Conservation (phyloP, 441 rosid species). For the Populus hybrid region DNA sequence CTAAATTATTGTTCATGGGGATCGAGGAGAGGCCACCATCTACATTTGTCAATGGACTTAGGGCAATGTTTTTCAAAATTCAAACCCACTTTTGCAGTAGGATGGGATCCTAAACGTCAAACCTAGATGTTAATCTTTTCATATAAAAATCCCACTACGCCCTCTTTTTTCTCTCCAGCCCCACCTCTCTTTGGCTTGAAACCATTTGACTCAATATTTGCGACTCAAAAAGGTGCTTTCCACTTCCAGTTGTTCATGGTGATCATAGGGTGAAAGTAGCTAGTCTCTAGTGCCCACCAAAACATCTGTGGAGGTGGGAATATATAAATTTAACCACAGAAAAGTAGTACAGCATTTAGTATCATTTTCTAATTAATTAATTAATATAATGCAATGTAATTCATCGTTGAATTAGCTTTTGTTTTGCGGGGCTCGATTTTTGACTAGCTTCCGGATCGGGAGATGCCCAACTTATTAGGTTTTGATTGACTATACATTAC, state of each 20-base stretch:
- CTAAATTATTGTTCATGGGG: background rate
- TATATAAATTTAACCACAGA: background rate
- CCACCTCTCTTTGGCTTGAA: background rate
- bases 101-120: background rate
- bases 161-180: background rate
- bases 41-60: background rate
- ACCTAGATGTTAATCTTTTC: background rate
- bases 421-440: background rate
- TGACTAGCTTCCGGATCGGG: background rate
- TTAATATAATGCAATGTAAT: background rate
- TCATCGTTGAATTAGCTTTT: background rate
- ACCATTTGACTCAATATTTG: background rate
- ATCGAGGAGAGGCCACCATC: background rate
- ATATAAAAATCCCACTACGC: background rate
- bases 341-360: background rate
- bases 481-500: background rate
- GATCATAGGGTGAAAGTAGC: background rate
- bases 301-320: background rate
- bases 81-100: background rate
- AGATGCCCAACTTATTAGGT: background rate
- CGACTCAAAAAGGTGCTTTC: background rate
- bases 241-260: background rate
- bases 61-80: background rate
- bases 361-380: background rate
- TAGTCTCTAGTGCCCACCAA: background rate